Percentiles rank a stretch among this genome's conserved stretches.
phyloP scores from a whole-genome alignment of 2,329 filamentous ascomycete genomes.

The Trichophyton verrucosum region DNA sequence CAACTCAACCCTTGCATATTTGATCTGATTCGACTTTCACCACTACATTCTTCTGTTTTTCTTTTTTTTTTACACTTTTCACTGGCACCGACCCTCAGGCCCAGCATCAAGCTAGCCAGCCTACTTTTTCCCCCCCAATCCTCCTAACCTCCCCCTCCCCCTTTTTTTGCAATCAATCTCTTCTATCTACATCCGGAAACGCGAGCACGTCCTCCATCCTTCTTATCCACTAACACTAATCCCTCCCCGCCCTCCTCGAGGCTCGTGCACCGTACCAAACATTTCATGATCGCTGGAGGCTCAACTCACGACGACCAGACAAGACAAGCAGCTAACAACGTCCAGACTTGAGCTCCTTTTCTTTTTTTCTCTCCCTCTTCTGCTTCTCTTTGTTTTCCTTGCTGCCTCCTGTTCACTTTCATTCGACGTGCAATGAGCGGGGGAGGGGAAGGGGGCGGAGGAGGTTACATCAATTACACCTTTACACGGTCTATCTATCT shows the following conservation, averaged over 20 bases:
- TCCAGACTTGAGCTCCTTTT: neutral
- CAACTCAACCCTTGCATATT: too few relatives aligned
- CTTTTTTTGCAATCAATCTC: neutral
- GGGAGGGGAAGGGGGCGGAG: too few relatives aligned
- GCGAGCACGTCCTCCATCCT: neutral
- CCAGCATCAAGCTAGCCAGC: neutral
- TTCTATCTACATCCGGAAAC: neutral
- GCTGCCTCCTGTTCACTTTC: too few relatives aligned
- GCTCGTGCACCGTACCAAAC: neutral
- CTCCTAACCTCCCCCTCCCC: too few relatives aligned
- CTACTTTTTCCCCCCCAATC: too few relatives aligned
- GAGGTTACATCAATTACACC: neutral
- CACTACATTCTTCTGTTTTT: too few relatives aligned
- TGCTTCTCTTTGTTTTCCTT: too few relatives aligned
- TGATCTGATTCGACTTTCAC: too few relatives aligned
- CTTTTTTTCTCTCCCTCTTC: neutral
- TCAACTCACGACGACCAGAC: neutral
- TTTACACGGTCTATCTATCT: neutral
- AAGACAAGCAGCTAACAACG: neutral
- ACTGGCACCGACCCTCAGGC: too few relatives aligned
- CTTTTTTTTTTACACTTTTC: too few relatives aligned
- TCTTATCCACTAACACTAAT: too few relatives aligned
- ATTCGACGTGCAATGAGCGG: too few relatives aligned
- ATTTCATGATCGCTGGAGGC: neutral
- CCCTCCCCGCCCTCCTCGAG: neutral